Percentiles rank a stretch among this genome's conserved stretches.
Conservation (phyloP, 1,284 basidiomycete species). For the Mycosarcoma maydis region DNA sequence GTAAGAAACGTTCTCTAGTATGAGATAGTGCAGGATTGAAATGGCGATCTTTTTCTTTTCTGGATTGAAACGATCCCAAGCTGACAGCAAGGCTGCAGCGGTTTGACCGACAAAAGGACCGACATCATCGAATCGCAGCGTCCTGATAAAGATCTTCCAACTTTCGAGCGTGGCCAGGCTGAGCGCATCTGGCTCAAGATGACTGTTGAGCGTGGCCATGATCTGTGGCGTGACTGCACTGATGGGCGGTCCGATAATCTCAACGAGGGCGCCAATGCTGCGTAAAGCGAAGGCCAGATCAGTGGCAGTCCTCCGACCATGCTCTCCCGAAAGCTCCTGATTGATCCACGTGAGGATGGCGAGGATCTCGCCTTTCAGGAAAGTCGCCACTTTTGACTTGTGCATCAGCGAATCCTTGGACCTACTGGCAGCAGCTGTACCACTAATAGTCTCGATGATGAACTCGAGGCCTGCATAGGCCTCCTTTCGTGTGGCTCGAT, state of each 20-base stretch:
- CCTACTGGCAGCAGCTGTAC: conserved; percentile 13
- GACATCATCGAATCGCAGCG: conserved; percentile 77
- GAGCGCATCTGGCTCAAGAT: conserved; percentile 78
- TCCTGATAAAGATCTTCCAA: conserved; percentile 83
- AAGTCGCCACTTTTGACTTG: conserved; percentile 40
- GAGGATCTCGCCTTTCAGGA: conserved; percentile 58
- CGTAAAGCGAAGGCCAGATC: conserved; percentile 68
- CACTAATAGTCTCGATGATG: conserved; percentile 47
- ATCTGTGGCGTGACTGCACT: conserved; percentile 70
- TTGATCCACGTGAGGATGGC: conserved; percentile 64
- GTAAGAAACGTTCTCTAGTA: conserved; percentile 73
- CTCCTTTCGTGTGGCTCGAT: conserved; percentile 33
- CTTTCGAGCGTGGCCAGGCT: conserved; percentile 81
- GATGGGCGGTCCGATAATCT: conserved; percentile 73
- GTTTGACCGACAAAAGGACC: conserved; percentile 88
- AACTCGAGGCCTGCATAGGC: conserved; percentile 57
- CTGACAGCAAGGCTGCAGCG: conserved; percentile 81
- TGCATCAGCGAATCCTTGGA: conserved; percentile 13
- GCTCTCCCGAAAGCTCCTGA: conserved; percentile 59
- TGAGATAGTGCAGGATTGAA: conserved; percentile 76
- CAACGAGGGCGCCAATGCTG: conserved; percentile 80
- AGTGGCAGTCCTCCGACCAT: conserved; percentile 53
- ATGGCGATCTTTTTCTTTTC: conserved; percentile 73
- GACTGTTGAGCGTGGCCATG: conserved; percentile 95
- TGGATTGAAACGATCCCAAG: conserved; percentile 77